These are phyloP conservation scores for Pyronema domesticum DNA, from an alignment of 495 filamentous ascomycete species.

Conservation along the genomic window DNA sequence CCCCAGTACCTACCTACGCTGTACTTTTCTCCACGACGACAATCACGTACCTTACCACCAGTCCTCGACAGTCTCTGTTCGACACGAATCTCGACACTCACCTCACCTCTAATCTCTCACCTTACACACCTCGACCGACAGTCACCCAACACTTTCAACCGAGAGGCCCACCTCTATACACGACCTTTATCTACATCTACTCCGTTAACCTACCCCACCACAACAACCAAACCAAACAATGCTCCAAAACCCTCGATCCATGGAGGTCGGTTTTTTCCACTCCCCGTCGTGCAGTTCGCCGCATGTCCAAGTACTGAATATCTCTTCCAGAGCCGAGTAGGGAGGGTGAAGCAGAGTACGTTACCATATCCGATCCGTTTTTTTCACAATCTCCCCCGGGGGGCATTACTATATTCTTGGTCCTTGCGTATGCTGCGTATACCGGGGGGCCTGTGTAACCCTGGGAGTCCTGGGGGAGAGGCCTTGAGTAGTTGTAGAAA, in stretches of 20 bases:
- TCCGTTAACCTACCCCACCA: too few species aligned
- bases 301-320: slow-evolving; percentile 20
- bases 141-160: too few species aligned
- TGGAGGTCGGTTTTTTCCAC: slow-evolving; percentile 26
- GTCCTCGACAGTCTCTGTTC: too few species aligned
- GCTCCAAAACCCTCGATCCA: slow-evolving; percentile 41
- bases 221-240: slow-evolving; percentile 18
- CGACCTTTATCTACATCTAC: too few species aligned
- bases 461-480: not conserved
- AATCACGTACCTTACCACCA: not conserved
- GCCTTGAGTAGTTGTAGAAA: not conserved
- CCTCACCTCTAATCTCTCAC: too few species aligned
- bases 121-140: too few species aligned
- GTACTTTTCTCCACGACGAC: not conserved
- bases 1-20: not conserved
- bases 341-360: slow-evolving; percentile 65
- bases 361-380: slow-evolving; percentile 20
- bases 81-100: too few species aligned
- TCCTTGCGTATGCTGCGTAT: too few species aligned
- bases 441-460: too few species aligned
- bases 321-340: slow-evolving; percentile 44
- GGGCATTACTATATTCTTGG: too few species aligned
- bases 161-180: too few species aligned
- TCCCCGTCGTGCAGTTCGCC: not conserved
- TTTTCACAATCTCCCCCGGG: too few species aligned